Evolutionary conservation across 768 basidiomycete genomes (phyloP), one percentile per base, ranked within the genome.

Genomic region (Boletus vinaceobasis): DNA sequence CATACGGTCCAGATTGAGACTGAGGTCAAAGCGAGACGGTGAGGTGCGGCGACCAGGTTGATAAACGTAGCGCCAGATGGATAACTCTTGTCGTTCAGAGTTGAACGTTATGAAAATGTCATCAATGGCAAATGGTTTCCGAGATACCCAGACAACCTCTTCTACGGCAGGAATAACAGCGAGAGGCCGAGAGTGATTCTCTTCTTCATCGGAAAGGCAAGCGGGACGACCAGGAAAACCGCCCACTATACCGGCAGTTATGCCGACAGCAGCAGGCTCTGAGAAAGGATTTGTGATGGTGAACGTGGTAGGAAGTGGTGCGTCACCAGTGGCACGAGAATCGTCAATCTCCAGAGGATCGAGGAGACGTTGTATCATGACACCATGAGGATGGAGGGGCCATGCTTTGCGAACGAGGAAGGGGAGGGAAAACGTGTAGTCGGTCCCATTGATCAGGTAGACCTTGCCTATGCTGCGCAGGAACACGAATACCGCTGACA

Each of bases 321-420:
- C 75, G 37, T 90, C 86, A 10, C 85, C 87, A 0, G 82, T 80
- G n/a, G 75, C 63, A 46, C 80, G 79, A 4, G 84, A 85, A 51
- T 91, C 89, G 17, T 79, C 75, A 6, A 86, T 64, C 66, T 93
- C 90, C 7, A 75, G 73, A 1, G 80, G 75, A 60, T 89, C 88
- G 45, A 90, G 74, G 5, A 82, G 80, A 27, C 91, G 77, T 62
- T 93, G 88, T 40, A 93, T 81, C 73, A 93, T 77, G 23, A 93
- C 79, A 1, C 91, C 91, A 58, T 88, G 85, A 1, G 91, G 91
- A 53, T 76, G 77, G 21, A 90, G 72, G 5, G 90, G 83, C 90
- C 89, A 92, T 1, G 87, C 90, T 56, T 77, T 82, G 36, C 86
- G 78, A 4, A 90, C 87, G 53, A 90, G 80, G 64, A 93, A 93